These are phyloP conservation scores for Cetradonia linearis DNA, from an alignment of 495 filamentous ascomycete genomes.

Conservation along the genomic window DNA sequence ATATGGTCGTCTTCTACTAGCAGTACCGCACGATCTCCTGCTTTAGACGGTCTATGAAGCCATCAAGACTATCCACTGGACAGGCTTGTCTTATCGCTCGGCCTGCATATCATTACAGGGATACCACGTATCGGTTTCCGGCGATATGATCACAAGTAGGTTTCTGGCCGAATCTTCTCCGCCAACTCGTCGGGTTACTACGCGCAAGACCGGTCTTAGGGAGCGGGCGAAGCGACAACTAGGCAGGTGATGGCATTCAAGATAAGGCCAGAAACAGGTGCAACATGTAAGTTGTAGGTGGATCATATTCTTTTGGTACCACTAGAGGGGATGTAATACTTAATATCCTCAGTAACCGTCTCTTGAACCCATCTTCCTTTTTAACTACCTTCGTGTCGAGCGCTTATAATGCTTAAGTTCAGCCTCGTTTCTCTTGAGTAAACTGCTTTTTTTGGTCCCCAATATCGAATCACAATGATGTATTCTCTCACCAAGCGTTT, in stretches of 20 bases:
- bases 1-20: neutral
- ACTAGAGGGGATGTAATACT: neutral
- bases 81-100: conserved; percentile 3
- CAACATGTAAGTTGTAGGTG: neutral
- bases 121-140: neutral
- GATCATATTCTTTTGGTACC: neutral
- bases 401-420: neutral
- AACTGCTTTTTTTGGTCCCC: neutral
- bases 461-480: conserved; percentile 6
- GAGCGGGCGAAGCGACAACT: neutral
- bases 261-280: neutral
- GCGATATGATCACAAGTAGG: neutral
- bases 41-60: neutral
- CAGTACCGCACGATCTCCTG: neutral
- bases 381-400: neutral
- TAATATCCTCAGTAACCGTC: neutral
- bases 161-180: neutral
- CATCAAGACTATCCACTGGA: neutral
- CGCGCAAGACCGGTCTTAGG: neutral
- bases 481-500: conserved; percentile 12
- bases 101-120: neutral
- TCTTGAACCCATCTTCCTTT: too few relatives aligned
- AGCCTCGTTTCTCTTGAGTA: neutral
- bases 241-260: conserved; percentile 1
- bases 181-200: neutral